Base-by-base conservation (phyloP, 1,139 yeast species). In the Protomyces arabidopsidicola region DNA sequence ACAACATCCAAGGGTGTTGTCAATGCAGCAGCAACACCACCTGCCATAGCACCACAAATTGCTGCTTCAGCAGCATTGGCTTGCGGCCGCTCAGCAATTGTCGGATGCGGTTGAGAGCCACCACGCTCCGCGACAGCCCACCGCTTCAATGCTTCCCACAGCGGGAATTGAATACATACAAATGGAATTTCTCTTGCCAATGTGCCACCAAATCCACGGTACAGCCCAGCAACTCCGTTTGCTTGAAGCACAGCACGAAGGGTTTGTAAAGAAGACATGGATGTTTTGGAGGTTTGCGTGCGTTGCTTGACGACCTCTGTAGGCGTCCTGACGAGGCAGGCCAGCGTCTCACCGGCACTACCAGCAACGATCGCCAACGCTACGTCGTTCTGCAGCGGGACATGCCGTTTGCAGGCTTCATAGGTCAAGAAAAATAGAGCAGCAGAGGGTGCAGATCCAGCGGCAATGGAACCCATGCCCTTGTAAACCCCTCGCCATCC, bases 281-380 rank as follows among this genome's bases (percentile, higher is more conserved):
- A 82, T 45, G 83, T 81, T 12, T 59, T 59, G 42, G 78, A 75
- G 0, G 97, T 87, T 74, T 93, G 99, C 0, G 98, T 88, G 65
- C 98, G 80, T 75, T 93, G 98, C 74, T 95, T 93, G 71, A 93
- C 84, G 42, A 93, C 96, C 72, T 93, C 99, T 0, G 96, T 96
- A 0, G 99, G 99, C 0, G 95, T 98, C 65, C 99, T 80, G 1
- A 93, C 95, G 64, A 87, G 75, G 72, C 99, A 93, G 0, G 98
- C 98, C 1, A 95, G 87, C 9, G 91, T 78, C 73, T 93, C 99
- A 59, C 98, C 98, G 36, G 85, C 73, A 1, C 96, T 86, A 0
- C 98, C 97, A 14, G 95, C 81, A 2, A 83, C 35, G 14, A 65
- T 35, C 12, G 57, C 62, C 20, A 57, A 48, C 18, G 31, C 36